Evolutionary conservation across 2,329 filamentous ascomycete genomes (phyloP).

Genomic region (Cyclaneusma minus): DNA sequence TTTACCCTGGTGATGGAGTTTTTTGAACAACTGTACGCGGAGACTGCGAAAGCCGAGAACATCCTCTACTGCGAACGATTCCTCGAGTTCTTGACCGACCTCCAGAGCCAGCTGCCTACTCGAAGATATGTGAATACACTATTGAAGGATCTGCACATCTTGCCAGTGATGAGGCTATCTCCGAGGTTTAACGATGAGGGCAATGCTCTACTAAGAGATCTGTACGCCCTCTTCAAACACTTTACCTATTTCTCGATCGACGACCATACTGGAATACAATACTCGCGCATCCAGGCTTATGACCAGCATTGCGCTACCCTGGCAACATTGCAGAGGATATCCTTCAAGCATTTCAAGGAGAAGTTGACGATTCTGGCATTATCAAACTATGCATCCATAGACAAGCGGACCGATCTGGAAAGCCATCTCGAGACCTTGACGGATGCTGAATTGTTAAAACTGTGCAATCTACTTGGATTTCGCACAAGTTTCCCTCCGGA

Average conservation of each 20-base stretch:
- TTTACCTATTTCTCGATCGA: slow-evolving; percentile 83
- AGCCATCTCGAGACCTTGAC: slow-evolving; percentile 57
- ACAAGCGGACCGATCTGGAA: slow-evolving; percentile 64
- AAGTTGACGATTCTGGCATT: slow-evolving; percentile 84
- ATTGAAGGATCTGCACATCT: slow-evolving; percentile 68
- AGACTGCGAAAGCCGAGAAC: slow-evolving; percentile 39
- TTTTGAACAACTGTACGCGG: slow-evolving; percentile 52
- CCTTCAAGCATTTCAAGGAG: slow-evolving; percentile 70
- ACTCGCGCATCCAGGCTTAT: slow-evolving; percentile 58
- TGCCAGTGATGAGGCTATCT: slow-evolving; percentile 65
- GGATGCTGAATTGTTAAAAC: slow-evolving; percentile 55
- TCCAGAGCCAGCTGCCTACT: slow-evolving; percentile 88
- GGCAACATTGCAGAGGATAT: slow-evolving; percentile 63
- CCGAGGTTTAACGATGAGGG: slow-evolving; percentile 61
- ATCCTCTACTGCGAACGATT: slow-evolving; percentile 84
- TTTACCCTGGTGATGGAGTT: slow-evolving; percentile 79
- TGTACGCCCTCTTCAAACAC: slow-evolving; percentile 66
- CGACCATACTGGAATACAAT: slow-evolving; percentile 71
- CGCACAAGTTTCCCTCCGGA: slow-evolving; percentile 69
- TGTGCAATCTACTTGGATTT: slow-evolving; percentile 60
- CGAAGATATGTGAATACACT: slow-evolving; percentile 85
- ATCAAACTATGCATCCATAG: slow-evolving; percentile 82
- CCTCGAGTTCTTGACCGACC: slow-evolving; percentile 73
- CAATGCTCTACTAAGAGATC: slow-evolving; percentile 65
- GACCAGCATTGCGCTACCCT: slow-evolving; percentile 64